Conservation (phyloP, 805 yeast genomes). For the Candida quercuum region DNA sequence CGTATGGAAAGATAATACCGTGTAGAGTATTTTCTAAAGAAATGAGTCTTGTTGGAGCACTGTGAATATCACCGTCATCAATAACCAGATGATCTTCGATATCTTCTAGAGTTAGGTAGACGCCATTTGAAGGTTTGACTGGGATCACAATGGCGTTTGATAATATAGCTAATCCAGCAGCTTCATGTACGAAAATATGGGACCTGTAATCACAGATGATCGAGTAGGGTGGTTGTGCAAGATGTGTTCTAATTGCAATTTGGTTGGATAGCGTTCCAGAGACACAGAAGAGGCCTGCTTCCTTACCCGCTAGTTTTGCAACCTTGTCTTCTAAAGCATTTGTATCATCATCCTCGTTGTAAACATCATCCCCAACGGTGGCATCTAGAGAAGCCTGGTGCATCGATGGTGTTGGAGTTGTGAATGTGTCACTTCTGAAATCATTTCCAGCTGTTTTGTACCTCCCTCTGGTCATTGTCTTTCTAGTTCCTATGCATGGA, state of each 20-base stretch:
- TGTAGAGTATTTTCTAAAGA: conserved; percentile 86
- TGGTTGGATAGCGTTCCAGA: conserved; percentile 93
- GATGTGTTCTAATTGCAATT: conserved; percentile 69
- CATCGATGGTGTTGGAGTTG: conserved; percentile 79
- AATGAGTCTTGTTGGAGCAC: conserved; percentile 81
- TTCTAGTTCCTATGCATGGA: no score
- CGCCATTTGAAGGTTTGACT: conserved; percentile 71
- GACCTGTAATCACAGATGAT: conserved; percentile 81
- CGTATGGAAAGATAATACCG: conserved; percentile 76
- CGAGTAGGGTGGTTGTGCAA: conserved; percentile 81
- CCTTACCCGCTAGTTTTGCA: conserved; percentile 68
- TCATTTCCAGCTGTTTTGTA: conserved; percentile 47
- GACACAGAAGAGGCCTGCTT: conserved; percentile 75
- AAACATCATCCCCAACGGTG: conserved; percentile 84
- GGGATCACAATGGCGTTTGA: conserved; percentile 92
- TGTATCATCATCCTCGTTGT: conserved; percentile 75
- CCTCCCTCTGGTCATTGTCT: no score
- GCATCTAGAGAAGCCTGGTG: conserved; percentile 50
- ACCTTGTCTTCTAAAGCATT: conserved; percentile 56
- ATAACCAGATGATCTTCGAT: conserved; percentile 54
- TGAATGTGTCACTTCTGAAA: conserved; percentile 80
- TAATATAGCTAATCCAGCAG: conserved; percentile 85
- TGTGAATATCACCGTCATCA: conserved; percentile 80
- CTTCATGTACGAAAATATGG: conserved; percentile 80
- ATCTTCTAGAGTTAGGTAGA: conserved; percentile 76